Evolutionary conservation across 345 rosid genomes (phyloP).

Genomic region (Euphorbia pulcherrima): DNA sequence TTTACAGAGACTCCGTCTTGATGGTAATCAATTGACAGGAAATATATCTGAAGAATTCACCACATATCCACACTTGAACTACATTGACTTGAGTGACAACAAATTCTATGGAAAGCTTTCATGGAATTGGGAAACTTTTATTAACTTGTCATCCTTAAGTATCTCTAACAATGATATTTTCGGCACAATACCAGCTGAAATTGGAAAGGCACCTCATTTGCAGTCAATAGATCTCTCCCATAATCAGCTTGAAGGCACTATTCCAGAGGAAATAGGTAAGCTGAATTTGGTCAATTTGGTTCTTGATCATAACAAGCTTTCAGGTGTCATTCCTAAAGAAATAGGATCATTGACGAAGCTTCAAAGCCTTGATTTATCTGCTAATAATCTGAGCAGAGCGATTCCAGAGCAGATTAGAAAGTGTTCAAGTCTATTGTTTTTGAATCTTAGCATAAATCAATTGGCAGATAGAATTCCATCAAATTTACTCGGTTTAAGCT

Average conservation of each 20-base stretch:
- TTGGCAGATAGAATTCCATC: not conserved
- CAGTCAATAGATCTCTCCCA: not conserved
- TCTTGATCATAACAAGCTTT: not conserved
- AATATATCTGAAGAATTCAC: not conserved
- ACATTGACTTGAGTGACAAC: not conserved
- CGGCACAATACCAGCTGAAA: not conserved
- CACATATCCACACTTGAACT: not conserved
- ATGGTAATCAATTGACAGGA: not conserved
- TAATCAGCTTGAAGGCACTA: not conserved
- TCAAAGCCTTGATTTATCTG: not conserved
- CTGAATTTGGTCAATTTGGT: not conserved
- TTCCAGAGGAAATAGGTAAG: not conserved
- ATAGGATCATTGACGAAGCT: not conserved
- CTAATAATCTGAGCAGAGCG: not conserved
- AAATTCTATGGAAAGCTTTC: not conserved
- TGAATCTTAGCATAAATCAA: not conserved
- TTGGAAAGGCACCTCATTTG: not conserved
- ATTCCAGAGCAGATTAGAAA: not conserved
- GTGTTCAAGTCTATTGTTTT: not conserved
- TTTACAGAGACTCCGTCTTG: not conserved
- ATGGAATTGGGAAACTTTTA: not conserved
- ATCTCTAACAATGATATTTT: not conserved
- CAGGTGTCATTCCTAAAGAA: not conserved
- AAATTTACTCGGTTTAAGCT: not conserved
- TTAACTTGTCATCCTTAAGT: not conserved